A percentile compares a stretch with the other conserved stretches of the same genome.
Evolutionary conservation across 2,329 filamentous ascomycete genomes (phyloP).

Genomic region (Aspergillus brunneoviolaceus): DNA sequence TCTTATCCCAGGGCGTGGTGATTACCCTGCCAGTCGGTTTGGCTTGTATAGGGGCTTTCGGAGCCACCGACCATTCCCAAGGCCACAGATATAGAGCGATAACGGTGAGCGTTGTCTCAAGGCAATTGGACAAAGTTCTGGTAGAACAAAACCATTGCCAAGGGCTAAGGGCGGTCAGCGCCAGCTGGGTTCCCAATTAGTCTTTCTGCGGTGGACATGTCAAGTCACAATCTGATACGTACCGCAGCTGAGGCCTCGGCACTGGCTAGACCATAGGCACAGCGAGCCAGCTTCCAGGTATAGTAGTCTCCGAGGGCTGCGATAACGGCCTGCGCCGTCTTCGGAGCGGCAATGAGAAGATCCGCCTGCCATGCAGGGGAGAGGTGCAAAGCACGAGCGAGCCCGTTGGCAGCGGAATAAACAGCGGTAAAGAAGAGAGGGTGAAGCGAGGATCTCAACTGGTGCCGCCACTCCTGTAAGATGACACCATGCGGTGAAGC

Average conservation of each 20-base stretch:
- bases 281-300: conserved; percentile 77
- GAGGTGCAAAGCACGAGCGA: conserved; percentile 57
- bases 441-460: conserved; percentile 85
- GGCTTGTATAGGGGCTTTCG: conserved; percentile 4
- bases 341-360: conserved; percentile 70
- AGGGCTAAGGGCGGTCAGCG: conserved; percentile 71
- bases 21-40: not conserved
- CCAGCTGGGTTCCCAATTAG: conserved; percentile 54
- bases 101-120: conserved; percentile 85
- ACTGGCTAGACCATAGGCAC: conserved; percentile 66
- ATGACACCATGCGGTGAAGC: conserved; percentile 5
- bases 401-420: conserved; percentile 63
- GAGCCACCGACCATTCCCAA: conserved; percentile 65
- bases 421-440: conserved; percentile 78
- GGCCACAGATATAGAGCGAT: conserved; percentile 81
- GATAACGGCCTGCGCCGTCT: conserved; percentile 71
- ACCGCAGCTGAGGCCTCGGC: conserved; percentile 69
- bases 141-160: conserved; percentile 98
- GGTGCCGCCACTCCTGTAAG: conserved; percentile 82
- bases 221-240: conserved; percentile 23
- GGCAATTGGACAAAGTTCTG: conserved; percentile 87
- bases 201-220: not conserved
- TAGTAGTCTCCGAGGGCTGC: conserved; percentile 80
- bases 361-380: conserved; percentile 60
- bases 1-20: not conserved